Percentiles rank a stretch among this genome's conserved stretches.
These are phyloP conservation scores for Rutstroemia sp. DNA, from an alignment of 2,329 filamentous ascomycete genomes.

Conservation along the genomic window DNA sequence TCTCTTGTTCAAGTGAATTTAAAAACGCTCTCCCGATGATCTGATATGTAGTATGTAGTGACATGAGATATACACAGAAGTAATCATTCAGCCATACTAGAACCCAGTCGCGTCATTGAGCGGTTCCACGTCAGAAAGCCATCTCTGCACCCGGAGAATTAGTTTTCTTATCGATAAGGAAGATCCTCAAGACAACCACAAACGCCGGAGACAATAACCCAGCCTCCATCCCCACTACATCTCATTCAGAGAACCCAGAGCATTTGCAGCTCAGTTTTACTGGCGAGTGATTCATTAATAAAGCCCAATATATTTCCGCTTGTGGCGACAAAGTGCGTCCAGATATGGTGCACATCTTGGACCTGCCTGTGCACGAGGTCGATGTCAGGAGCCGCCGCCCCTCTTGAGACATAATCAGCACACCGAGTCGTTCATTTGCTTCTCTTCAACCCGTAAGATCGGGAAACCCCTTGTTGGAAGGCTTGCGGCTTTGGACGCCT, in stretches of 20 bases:
- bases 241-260: not conserved
- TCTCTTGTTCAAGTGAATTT: not conserved
- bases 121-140: conserved; percentile 4
- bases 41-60: not conserved
- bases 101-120: not conserved
- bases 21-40: not conserved
- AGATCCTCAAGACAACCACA: not conserved
- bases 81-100: not conserved
- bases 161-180: conserved; percentile 9
- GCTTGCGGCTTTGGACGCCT: not conserved
- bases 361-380: conserved; percentile 19
- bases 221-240: not conserved
- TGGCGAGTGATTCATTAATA: not conserved
- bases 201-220: not conserved
- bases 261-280: not conserved
- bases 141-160: not conserved
- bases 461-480: conserved; percentile 1
- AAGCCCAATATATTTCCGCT: not conserved
- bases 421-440: not conserved
- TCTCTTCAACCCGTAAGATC: not conserved
- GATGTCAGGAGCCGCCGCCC: conserved; percentile 18
- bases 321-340: not conserved
- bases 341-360: conserved; percentile 6
- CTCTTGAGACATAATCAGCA: conserved; percentile 14
- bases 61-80: not conserved